A percentile compares a stretch with the other conserved stretches of the same genome.
phyloP scores from a whole-genome alignment of 345 rosid genomes.

The Balakata baccata region DNA sequence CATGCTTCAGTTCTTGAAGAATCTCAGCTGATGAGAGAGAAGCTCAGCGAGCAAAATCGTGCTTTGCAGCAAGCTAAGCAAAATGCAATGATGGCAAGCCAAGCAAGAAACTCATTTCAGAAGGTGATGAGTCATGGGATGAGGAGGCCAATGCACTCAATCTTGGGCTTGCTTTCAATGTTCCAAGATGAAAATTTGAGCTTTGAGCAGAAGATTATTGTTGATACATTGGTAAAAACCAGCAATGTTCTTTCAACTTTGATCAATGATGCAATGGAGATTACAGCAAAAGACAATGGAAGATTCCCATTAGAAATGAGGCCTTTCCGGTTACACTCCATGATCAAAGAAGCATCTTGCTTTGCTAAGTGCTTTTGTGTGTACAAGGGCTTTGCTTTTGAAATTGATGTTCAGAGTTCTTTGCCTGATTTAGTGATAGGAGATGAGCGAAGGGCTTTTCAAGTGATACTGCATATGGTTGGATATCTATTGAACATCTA shows the following conservation, averaged over 20 bases:
- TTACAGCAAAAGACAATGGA: conserved; percentile 64
- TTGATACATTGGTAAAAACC: conserved; percentile 65
- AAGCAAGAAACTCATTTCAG: conserved; percentile 84
- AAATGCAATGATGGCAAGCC: conserved; percentile 95
- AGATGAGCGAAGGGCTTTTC: conserved; percentile 80
- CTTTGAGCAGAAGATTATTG: conserved; percentile 58
- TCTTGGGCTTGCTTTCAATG: conserved; percentile 82
- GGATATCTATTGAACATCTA: conserved; percentile 67
- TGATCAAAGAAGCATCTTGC: conserved; percentile 81
- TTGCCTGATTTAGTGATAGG: conserved; percentile 78
- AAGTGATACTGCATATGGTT: conserved; percentile 88
- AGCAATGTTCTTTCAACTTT: conserved; percentile 71
- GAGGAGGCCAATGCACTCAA: conserved; percentile 95
- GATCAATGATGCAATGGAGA: conserved; percentile 76
- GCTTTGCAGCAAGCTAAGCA: conserved; percentile 68
- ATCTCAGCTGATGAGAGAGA: conserved; percentile 83
- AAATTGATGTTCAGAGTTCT: conserved; percentile 59
- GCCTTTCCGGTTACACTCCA: conserved; percentile 62
- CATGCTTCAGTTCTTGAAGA: conserved; percentile 96
- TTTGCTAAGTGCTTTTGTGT: conserved; percentile 80
- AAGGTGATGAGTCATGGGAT: conserved; percentile 95
- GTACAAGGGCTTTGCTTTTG: conserved; percentile 63
- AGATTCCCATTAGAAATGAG: conserved; percentile 63
- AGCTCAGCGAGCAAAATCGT: conserved; percentile 69
- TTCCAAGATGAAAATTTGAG: conserved; percentile 55